Evolutionary conservation across 345 rosid species (phyloP), one percentile per base, ranked within the genome.

Genomic region (Eucalyptus pumila): DNA sequence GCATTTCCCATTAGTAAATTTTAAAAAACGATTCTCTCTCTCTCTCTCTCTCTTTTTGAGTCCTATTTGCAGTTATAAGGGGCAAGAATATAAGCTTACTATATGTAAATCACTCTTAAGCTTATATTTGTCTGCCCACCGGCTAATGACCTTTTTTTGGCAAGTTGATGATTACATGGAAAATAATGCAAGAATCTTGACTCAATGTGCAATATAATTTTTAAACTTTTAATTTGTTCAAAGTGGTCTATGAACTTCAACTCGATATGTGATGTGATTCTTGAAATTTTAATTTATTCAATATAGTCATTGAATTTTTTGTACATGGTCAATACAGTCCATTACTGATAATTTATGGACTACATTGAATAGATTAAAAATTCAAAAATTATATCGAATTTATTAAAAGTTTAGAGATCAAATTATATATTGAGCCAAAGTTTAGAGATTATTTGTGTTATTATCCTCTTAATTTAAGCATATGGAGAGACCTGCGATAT

Each of bases 341-440:
- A 19, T 52, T 1, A 0, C 2, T 7, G 0, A 51, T 0, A 7
- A 0, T 51, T 51, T 0, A 51, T 3, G 9, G 9, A 52, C 10
- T 19, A 52, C 5, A 52, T 19, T 19, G 1, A 52, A 52, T 52
- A 19, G 0, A 52, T 52, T 52, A 19, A 19, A 19, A 8, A 0
- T 2, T 52, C 0, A 52, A 52, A 8, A 8, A 52, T 8, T 1
- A 19, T 0, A 52, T 52, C 0, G 1, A 52, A 52, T 0, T 19
- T 19, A 1, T 52, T 52, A 52, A 52, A 52, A 52, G 0, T 19
- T 52, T 52, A 52, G 2, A 52, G 1, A 52, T 52, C 5, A 52
- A 52, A 52, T 52, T 52, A 52, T 19, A 52, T 3, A 52, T 19
- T 8, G 0, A 8, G 11, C 0, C 0, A 19, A 52, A 52, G 1